Evolutionary conservation across 176 grass and related monocot species (phyloP), one percentile per base, ranked within the genome.

Genomic region (Raddia distichophylla): DNA sequence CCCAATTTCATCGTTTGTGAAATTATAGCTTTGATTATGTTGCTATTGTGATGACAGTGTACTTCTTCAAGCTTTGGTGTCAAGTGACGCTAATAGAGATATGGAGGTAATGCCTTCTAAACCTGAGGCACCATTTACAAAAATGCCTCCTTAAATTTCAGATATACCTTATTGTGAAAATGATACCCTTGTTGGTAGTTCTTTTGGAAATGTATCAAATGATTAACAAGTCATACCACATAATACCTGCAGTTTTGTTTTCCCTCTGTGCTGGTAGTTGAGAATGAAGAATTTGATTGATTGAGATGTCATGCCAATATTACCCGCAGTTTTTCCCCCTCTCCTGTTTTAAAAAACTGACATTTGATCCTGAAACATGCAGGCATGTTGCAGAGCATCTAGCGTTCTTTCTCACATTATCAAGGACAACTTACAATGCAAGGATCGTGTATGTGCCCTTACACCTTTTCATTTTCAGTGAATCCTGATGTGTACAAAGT

Each of bases 391-490:
- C 79, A 92, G 91, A 80, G 90, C 93, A 81, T 86, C 93, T 82
- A 93, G 93, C 40, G 87, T 95, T 86, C 96, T 99, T 71, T 91
- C 91, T 91, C 85, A 95, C 77, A 86, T 99, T 80, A 92, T 99
- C 76, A 95, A 93, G 82, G 89, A 99, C 69, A 99, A 99, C 80
- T 64, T 93, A 62, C 91, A 88, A 87, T 95, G 89, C 96, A 99
- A 95, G 86, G 91, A 95, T 65, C 87, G 74, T 74, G 96, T 99
- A 95, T 80, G 87, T 84, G 61, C 12, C 81, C 80, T 50, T 72
- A 54, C 34, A 69, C 67, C 37, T 79, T 89, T 51, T 70, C 56
- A 79, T 77, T 77, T 59, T 64, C 56, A 70, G 61, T 79, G 52
- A 53, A 69, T 76, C 78, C 10, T 79, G 85, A 63, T 64, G 5